A percentile compares a stretch with the other conserved stretches of the same genome.
phyloP scores from a whole-genome alignment of 352 stramenopile genomes.

The Globisporangium sylvaticum region DNA sequence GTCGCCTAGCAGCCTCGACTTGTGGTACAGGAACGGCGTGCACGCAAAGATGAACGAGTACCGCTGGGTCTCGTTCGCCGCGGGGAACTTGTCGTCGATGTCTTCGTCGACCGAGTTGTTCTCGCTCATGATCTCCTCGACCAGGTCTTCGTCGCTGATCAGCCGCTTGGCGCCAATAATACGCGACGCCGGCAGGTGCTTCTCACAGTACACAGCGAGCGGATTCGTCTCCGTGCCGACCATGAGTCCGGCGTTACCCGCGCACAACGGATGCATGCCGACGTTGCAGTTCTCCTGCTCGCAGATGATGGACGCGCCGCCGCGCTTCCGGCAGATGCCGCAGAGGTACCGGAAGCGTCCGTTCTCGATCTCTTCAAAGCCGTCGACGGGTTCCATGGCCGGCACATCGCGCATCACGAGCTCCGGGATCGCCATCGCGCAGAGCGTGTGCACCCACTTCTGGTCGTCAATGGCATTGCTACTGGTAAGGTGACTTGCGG shows the following conservation, averaged over 20 bases:
- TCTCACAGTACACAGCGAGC: constrained; percentile 78
- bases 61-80: constrained; percentile 35
- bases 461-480: constrained; percentile 32
- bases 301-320: constrained; percentile 75
- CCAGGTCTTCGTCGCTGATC: constrained; percentile 81
- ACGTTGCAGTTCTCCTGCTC: constrained; percentile 79
- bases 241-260: constrained; percentile 74
- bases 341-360: constrained; percentile 79
- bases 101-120: constrained; percentile 40
- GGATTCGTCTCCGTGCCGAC: constrained; percentile 69
- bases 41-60: constrained; percentile 79
- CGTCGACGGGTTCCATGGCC: constrained; percentile 78
- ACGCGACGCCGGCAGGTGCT: constrained; percentile 64
- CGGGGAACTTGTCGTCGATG: constrained; percentile 41
- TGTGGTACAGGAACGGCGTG: constrained; percentile 52
- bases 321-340: constrained; percentile 73
- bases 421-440: constrained; percentile 81
- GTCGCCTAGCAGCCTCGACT: constrained; percentile 40
- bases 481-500: background rate
- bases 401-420: constrained; percentile 80
- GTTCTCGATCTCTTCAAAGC: constrained; percentile 83
- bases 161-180: constrained; percentile 75
- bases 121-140: constrained; percentile 83
- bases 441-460: constrained; percentile 85
- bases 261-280: constrained; percentile 73